Evolutionary conservation across 2,329 filamentous ascomycete species (phyloP).

Genomic region (Trichoderma pleuroti): DNA sequence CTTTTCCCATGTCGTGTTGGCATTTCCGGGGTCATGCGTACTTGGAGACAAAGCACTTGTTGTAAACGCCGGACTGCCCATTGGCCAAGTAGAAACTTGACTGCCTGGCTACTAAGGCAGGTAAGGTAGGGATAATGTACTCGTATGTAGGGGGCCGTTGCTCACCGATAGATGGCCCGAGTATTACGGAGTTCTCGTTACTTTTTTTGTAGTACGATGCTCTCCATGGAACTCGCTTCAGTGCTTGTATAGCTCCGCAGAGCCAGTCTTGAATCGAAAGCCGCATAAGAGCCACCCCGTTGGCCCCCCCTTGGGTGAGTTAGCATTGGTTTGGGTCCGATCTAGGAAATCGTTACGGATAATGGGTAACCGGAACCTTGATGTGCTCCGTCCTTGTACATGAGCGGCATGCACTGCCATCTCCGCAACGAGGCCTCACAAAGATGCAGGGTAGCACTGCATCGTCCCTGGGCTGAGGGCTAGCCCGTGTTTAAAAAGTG

Average conservation of each 20-base stretch:
- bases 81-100: not conserved
- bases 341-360: not conserved
- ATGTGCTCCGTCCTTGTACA: not conserved
- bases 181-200: too few species aligned
- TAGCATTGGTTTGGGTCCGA: not conserved
- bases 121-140: not conserved
- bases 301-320: not conserved
- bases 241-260: not conserved
- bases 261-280: not conserved
- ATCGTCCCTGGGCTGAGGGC: not conserved
- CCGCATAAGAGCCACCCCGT: not conserved
- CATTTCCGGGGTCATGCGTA: constrained; percentile 8
- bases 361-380: not conserved
- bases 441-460: constrained; percentile 5
- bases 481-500: not conserved
- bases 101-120: not conserved
- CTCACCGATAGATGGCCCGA: not conserved
- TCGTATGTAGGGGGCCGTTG: constrained; percentile 3
- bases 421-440: not conserved
- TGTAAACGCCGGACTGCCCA: not conserved
- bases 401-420: not conserved
- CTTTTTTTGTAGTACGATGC: too few species aligned
- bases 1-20: not conserved
- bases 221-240: not conserved
- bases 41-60: not conserved